A percentile compares a stretch with the other conserved stretches of the same genome.
Evolutionary conservation across 2,329 filamentous ascomycete genomes (phyloP).

Genomic region (Herpomyces periplanetae): DNA sequence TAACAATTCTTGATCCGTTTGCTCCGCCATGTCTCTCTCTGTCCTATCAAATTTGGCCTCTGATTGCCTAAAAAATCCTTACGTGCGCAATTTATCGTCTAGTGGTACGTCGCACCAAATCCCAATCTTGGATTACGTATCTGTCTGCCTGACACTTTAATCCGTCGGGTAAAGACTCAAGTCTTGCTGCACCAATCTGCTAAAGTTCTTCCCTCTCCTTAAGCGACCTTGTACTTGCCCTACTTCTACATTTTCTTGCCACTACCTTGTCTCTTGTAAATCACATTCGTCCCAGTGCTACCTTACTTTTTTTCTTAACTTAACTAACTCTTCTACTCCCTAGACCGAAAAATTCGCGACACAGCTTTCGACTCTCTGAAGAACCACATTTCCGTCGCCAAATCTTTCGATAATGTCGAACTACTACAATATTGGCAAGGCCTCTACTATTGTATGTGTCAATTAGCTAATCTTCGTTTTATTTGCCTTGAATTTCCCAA

Average conservation of each 20-base stretch:
- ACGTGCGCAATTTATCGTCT: slow-evolving; percentile 45
- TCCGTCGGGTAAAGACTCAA: too few species aligned
- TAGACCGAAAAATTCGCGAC: slow-evolving; percentile 39
- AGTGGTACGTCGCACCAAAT: slow-evolving; percentile 26
- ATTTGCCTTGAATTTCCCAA: not conserved
- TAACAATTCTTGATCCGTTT: too few species aligned
- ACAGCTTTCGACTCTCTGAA: slow-evolving; percentile 35
- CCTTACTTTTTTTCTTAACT: slow-evolving; percentile 4
- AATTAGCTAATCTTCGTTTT: too few species aligned
- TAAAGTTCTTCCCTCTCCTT: not conserved
- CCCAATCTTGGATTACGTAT: too few species aligned
- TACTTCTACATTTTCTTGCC: not conserved
- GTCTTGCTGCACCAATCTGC: slow-evolving; percentile 1
- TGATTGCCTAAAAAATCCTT: slow-evolving; percentile 16
- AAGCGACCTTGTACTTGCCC: slow-evolving; percentile 1
- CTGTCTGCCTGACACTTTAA: too few species aligned
- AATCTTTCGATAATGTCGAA: slow-evolving; percentile 22
- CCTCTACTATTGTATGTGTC: slow-evolving; percentile 30
- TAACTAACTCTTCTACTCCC: slow-evolving; percentile 2
- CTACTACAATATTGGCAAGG: slow-evolving; percentile 74
- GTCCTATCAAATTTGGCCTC: slow-evolving; percentile 6
- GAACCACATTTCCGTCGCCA: slow-evolving; percentile 26
- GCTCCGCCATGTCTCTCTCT: too few species aligned
- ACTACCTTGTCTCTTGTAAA: slow-evolving; percentile 3
- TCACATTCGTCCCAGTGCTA: slow-evolving; percentile 3